A percentile compares a stretch with the other conserved stretches of the same genome.
These are phyloP conservation scores for Podospora pseudoanserina DNA, from an alignment of 495 filamentous ascomycete species.

Conservation along the genomic window DNA sequence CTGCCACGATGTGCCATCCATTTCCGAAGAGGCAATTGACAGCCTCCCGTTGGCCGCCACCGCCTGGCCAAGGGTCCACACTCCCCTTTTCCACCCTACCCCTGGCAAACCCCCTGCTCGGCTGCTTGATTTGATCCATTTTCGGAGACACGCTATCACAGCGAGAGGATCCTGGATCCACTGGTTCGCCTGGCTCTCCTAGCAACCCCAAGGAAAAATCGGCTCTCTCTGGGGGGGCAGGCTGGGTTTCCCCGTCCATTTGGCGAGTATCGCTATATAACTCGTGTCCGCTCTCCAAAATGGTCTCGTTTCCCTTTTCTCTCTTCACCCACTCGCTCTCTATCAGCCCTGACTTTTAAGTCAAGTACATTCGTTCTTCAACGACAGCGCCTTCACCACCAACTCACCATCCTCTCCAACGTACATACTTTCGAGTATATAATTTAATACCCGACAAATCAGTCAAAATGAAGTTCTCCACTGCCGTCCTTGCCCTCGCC, in stretches of 20 bases:
- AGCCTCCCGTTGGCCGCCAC: slow-evolving; percentile 14
- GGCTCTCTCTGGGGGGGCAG: background rate
- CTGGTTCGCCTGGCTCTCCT: background rate
- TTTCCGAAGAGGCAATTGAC: slow-evolving; percentile 2
- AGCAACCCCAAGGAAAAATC: slow-evolving; percentile 13
- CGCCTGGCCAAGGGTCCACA: slow-evolving; percentile 14
- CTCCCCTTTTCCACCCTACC: slow-evolving; percentile 15
- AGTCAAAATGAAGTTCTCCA: slow-evolving; percentile 86
- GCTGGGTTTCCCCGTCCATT: slow-evolving; percentile 10
- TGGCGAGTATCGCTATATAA: slow-evolving; percentile 37
- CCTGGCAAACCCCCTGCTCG: slow-evolving; percentile 9
- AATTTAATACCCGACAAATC: slow-evolving; percentile 44
- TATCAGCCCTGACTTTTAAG: slow-evolving; percentile 52
- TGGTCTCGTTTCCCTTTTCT: slow-evolving; percentile 31
- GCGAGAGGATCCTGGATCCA: background rate
- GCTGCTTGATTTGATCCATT: slow-evolving; percentile 15
- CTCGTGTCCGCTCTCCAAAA: slow-evolving; percentile 25
- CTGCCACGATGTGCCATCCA: slow-evolving; percentile 4
- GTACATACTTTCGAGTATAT: slow-evolving; percentile 40
- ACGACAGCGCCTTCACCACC: slow-evolving; percentile 8
- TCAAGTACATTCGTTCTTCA: slow-evolving; percentile 57
- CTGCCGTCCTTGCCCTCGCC: slow-evolving; percentile 56
- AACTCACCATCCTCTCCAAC: slow-evolving; percentile 17
- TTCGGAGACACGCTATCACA: slow-evolving; percentile 14
- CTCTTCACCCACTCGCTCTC: slow-evolving; percentile 48